phyloP scores from a whole-genome alignment of 441 rosid species.

The Euphorbia schlechtendalii region DNA sequence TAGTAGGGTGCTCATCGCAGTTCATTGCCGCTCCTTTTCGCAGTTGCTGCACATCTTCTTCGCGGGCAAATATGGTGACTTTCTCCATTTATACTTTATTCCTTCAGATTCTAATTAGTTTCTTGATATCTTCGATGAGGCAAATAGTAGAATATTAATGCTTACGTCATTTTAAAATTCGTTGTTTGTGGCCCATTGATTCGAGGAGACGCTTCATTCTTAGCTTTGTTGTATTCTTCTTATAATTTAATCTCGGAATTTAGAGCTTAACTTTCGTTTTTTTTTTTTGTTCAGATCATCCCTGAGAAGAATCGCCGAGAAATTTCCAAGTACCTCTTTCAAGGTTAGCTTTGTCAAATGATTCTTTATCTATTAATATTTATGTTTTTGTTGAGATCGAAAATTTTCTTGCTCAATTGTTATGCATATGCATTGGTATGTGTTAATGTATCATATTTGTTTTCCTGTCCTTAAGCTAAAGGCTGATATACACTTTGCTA shows the following conservation, averaged over 20 bases:
- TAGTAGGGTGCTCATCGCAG: no score
- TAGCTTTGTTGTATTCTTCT: background rate
- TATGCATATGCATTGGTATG: background rate
- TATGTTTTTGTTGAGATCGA: background rate
- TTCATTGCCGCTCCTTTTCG: slow-evolving; percentile 16
- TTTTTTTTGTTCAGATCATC: slow-evolving; percentile 42
- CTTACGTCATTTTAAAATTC: background rate
- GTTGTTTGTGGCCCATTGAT: background rate
- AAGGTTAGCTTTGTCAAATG: slow-evolving; percentile 34
- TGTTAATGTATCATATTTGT: background rate
- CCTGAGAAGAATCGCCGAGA: slow-evolving; percentile 86
- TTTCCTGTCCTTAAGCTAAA: background rate
- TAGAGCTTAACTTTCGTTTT: background rate
- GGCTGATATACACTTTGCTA: background rate
- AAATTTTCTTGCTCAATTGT: no score
- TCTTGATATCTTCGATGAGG: background rate
- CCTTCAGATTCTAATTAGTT: background rate
- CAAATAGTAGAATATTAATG: background rate
- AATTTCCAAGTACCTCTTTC: slow-evolving; percentile 88
- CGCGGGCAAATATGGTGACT: slow-evolving; percentile 21
- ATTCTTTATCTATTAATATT: background rate
- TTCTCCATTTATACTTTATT: background rate
- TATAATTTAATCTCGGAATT: background rate
- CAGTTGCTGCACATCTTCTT: background rate
- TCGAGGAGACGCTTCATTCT: background rate